Base-by-base conservation (phyloP, 352 stramenopile species). In the Globisporangium takayamanum region DNA sequence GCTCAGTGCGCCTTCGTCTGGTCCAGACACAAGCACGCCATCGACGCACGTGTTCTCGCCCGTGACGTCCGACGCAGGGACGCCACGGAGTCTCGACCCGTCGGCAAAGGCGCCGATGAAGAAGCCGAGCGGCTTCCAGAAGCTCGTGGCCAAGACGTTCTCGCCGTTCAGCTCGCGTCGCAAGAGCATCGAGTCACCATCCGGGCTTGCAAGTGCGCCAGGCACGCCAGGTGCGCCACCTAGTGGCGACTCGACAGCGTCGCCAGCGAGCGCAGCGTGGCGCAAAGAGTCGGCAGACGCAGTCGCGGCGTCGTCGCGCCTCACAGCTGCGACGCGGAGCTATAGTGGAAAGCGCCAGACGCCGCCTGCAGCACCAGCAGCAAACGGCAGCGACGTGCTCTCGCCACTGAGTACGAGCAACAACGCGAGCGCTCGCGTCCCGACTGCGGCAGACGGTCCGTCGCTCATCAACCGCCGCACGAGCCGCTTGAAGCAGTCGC, bases 81-180 rank as follows among this genome's bases (percentile, higher is more conserved):
- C 41, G 7, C 15, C 41, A 60, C 62, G 26, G 62, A 76, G 26
- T 55, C 66, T 39, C 33, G 67, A 63, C 22, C 33, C 42, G 50
- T 18, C 36, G 15, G 59, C 11, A 46, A 54, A 59, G 42, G 45
- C 46, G 28, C 22, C 50, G 25, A 48, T 46, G 50, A 74, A 68
- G 42, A 83, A 80, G 56, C 73, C 74, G 49, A 78, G 70, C 7
- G 84, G 78, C 25, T 72, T 89, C 25, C 67, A 85, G 60, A 88
- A 82, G n/a, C 68, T 89, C 22, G 73, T 88, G 30, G 72, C 74
- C 25, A 79, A 77, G 44, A 71, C 68, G 1, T 68, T 90, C 49
- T 89, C 80, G n/a, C 78, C 82, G 0, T 87, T 79, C 42, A 57
- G 60, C 3, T 84, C 66, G 57, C 70, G 64, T 50, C 57, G 51